phyloP scores from a whole-genome alignment of 108 stramenopile genomes.

The Cyclostephanos invisitatus region DNA sequence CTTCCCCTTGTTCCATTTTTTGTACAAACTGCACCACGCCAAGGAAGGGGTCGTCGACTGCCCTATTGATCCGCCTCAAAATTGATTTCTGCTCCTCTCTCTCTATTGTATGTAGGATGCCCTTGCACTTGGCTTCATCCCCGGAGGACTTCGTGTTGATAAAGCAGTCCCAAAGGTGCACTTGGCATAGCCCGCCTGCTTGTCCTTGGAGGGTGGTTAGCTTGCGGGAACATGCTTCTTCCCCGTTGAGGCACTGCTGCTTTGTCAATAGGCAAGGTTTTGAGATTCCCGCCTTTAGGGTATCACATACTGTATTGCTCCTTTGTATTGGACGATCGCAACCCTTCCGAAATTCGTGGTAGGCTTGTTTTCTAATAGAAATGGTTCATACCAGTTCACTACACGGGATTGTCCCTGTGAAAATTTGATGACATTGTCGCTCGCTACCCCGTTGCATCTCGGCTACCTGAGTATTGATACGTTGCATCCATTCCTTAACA shows the following conservation, averaged over 20 bases:
- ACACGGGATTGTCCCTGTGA: too few species aligned
- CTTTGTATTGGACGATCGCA: too few species aligned
- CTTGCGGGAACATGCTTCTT: not conserved
- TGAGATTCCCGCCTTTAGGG: not conserved
- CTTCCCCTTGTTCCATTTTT: not conserved
- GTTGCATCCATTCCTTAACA: too few species aligned
- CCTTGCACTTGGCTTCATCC: not conserved
- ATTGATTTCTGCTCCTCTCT: not conserved
- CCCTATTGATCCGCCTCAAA: not conserved
- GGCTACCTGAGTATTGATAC: too few species aligned
- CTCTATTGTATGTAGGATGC: not conserved
- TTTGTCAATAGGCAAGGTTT: not conserved
- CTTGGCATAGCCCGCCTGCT: not conserved
- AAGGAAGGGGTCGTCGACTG: not conserved
- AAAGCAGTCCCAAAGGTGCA: not conserved
- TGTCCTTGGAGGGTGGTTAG: not conserved
- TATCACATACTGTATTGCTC: not conserved
- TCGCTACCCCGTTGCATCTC: too few species aligned
- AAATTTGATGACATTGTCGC: too few species aligned
- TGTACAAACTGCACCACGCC: not conserved
- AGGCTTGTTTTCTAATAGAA: too few species aligned
- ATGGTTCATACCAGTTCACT: too few species aligned
- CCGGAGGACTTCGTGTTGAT: not conserved
- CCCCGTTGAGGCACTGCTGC: not conserved
- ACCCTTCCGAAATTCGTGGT: too few species aligned